Evolutionary conservation across 2,329 filamentous ascomycete genomes (phyloP).

Genomic region (Stachybotrys echinatus): DNA sequence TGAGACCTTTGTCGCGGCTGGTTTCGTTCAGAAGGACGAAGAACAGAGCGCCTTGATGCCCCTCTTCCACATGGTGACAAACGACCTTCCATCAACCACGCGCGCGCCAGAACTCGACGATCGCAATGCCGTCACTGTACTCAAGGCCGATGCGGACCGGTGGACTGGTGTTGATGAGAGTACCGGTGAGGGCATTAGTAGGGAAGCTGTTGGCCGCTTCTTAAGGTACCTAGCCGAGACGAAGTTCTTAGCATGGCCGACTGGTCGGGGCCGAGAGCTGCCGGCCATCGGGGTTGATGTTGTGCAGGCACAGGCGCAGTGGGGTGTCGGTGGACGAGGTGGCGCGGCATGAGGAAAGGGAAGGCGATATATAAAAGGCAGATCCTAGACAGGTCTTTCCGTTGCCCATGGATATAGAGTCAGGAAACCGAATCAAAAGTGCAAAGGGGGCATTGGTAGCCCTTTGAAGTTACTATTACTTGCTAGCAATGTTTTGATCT

Average conservation of each 20-base stretch:
- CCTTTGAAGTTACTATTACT: too few species aligned
- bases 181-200: conserved; percentile 24
- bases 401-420: too few species aligned
- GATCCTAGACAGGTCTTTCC: too few species aligned
- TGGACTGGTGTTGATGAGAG: conserved; percentile 54
- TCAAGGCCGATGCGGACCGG: conserved; percentile 56
- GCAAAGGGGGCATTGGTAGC: too few species aligned
- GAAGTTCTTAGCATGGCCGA: conserved; percentile 11
- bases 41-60: conserved; percentile 43
- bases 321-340: conserved; percentile 12
- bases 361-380: neutral
- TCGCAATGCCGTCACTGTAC: conserved; percentile 55
- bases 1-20: conserved; percentile 15
- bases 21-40: conserved; percentile 16
- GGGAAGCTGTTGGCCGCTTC: conserved; percentile 10
- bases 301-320: conserved; percentile 10
- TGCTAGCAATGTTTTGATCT: too few species aligned
- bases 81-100: conserved; percentile 62
- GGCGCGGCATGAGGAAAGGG: neutral
- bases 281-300: conserved; percentile 9
- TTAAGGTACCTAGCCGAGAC: conserved; percentile 9
- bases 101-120: conserved; percentile 66
- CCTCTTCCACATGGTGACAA: conserved; percentile 65
- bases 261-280: conserved; percentile 10
- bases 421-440: too few species aligned